Evolutionary conservation across 768 basidiomycete species (phyloP), one percentile per base, ranked within the genome.

Genomic region (Clavulina sp.): DNA sequence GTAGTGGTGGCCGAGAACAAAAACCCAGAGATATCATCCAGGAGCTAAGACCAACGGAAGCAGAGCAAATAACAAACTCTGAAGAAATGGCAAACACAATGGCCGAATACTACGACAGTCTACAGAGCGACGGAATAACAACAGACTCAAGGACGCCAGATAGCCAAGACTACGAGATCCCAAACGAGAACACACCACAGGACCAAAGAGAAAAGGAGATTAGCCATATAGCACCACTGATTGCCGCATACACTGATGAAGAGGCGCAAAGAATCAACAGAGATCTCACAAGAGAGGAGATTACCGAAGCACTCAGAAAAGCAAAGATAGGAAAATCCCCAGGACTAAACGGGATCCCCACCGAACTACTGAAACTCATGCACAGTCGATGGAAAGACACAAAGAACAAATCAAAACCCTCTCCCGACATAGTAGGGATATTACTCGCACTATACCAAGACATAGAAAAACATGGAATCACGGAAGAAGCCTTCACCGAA

Each of bases 401-500:
- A 28, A 23, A 19, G 3, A 0, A 5, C n/a, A 3, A 44, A 19
- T 29, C 24, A 5, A 52, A n/a, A 26, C 5, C 23, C 9, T 7
- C 2, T 21, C 43, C 34, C 16, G 19, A 52, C 4, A 52, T 52
- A 7, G 28, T 40, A 2, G 4, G 3, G 18, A 43, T 52, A 4
- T 41, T 52, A 5, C 3, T 3, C 3, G 18, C 24, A 24, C 24
- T 52, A 51, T 23, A 18, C 21, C 48, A 52, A 16, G 3, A 19
- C 49, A 3, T 29, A 5, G n/a, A 29, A 29, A 24, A 29, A 3
- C 18, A 48, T 2, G 49, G 26, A 2, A 13, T 3, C 2, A 29
- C 19, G 23, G n/a, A n/a, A n/a, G 43, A 4, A 3, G 9, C 49
- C 6, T 48, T 59, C 66, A 36, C 54, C 1, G 30, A 50, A n/a